Base-by-base conservation (phyloP, 352 stramenopile genomes). In the Pythium volutum region DNA sequence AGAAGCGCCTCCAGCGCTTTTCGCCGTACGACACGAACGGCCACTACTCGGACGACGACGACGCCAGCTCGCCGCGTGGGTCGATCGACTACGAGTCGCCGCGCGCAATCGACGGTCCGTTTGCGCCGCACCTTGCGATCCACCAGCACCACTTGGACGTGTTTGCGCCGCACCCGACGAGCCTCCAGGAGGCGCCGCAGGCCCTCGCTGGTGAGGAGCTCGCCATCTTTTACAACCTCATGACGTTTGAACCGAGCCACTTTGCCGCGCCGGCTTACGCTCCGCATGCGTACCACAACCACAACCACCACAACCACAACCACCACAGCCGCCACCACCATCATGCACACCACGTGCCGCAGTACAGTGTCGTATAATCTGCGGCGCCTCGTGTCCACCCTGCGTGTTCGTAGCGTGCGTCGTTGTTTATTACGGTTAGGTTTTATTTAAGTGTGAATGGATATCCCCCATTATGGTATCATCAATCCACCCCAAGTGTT, bases 161-260 rank as follows among this genome's bases (percentile, higher is more conserved):
- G 38, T 72, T 55, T 33, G 70, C 62, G 56, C 68, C 55, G 22
- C 55, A 68, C 53, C 81, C 83, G 31, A 91, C 83, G 15, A 89
- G 70, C 31, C 74, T 92, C 18, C 41, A 88, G 39, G 80, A 89
- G 39, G 79, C 77, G 33, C 83, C 83, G 11, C 59, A 88, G n/a
- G 72, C 43, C 25, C 70, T 92, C 14, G 66, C 73, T 4, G 81
- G 67, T 47, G 81, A 92, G 47, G 80, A 92, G 62, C 74, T 92
- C 33, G 71, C 73, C 23, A 88, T 92, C 66, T 92, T 92, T 63
- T 90, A 73, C 74, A 85, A 74, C 48, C 72, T 89, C 69, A 92
- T 92, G 83, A 81, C 75, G 15, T 85, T 85, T 51, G 83, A 89
- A 60, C 18, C 58, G 14, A 73, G 66, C 41, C 63, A 68, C 12